Percentiles rank a stretch among this genome's conserved stretches.
Evolutionary conservation across 192 early-diverging fungal species (phyloP).

Genomic region (Umbelopsis isabellina): DNA sequence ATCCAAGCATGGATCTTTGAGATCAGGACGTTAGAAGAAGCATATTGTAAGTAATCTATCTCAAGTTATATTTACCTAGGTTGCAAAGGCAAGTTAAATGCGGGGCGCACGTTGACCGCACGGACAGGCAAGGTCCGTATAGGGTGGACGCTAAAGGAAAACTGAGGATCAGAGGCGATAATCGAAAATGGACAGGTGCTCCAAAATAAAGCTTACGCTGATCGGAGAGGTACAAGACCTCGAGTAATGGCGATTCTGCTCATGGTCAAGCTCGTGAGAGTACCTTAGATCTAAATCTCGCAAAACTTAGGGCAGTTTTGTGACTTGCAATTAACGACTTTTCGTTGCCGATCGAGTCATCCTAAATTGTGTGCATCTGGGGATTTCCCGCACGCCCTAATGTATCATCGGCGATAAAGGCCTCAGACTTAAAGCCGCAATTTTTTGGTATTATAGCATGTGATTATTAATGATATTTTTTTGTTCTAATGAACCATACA

Average conservation of each 20-base stretch:
- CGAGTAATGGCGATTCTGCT: conserved; percentile 11
- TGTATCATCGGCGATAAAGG: no score
- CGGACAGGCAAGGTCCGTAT: neutral
- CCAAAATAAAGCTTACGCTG: neutral
- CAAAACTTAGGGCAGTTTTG: no score
- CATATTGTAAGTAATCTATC: neutral
- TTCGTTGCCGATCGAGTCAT: neutral
- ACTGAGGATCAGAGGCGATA: neutral
- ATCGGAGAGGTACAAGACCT: neutral
- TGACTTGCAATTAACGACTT: no score
- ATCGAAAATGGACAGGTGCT: neutral
- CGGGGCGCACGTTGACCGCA: neutral
- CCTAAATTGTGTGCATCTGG: no score
- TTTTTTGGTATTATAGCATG: no score
- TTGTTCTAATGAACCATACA: no score
- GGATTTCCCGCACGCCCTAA: no score
- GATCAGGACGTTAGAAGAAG: neutral
- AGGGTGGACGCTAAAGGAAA: neutral
- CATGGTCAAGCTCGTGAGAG: conserved; percentile 7
- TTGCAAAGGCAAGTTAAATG: neutral
- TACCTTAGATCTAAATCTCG: neutral
- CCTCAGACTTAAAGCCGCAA: no score
- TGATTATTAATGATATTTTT: no score
- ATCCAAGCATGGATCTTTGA: neutral
- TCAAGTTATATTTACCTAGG: neutral